phyloP scores from a whole-genome alignment of 768 basidiomycete genomes.

The Rhodotorula taiwanensis region DNA sequence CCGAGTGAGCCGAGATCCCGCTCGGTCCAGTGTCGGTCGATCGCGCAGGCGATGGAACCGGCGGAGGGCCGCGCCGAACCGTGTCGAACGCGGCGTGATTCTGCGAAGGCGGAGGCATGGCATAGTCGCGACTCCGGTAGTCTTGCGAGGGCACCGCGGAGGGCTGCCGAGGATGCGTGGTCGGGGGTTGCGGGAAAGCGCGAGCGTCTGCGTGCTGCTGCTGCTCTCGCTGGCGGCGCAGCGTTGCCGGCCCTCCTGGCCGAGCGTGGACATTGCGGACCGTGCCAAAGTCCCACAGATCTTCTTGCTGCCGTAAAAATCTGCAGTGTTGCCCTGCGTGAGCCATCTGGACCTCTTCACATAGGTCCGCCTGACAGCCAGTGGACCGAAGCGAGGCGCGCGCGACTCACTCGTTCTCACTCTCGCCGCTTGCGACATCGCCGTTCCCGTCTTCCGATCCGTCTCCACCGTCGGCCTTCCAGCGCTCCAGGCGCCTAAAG shows the following conservation, averaged over 20 bases:
- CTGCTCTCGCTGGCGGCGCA: slow-evolving; percentile 23
- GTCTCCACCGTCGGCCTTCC: slow-evolving; percentile 81
- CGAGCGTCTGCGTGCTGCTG: neutral
- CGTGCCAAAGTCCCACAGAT: slow-evolving; percentile 97
- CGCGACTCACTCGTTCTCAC: slow-evolving; percentile 50
- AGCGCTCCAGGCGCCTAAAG: slow-evolving; percentile 47
- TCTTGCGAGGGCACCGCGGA: neutral
- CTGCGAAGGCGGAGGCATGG: neutral
- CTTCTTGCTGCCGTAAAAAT: slow-evolving; percentile 51
- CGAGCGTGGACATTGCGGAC: slow-evolving; percentile 62
- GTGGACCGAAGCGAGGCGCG: too few relatives aligned
- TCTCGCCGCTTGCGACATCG: slow-evolving; percentile 41
- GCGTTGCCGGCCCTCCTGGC: slow-evolving; percentile 37
- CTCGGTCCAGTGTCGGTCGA: neutral
- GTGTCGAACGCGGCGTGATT: slow-evolving; percentile 11
- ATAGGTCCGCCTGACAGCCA: too few relatives aligned
- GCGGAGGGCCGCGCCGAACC: slow-evolving; percentile 2
- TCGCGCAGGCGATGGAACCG: neutral
- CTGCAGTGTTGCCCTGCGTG: neutral
- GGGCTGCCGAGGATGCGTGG: slow-evolving; percentile 6
- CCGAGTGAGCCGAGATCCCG: slow-evolving; percentile 15
- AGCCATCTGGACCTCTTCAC: neutral
- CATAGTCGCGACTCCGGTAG: slow-evolving; percentile 18
- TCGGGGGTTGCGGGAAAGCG: slow-evolving; percentile 37
- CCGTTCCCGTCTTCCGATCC: slow-evolving; percentile 63